Evolutionary conservation across 2,329 filamentous ascomycete genomes (phyloP), one percentile per base, ranked within the genome.

Genomic region (Lecanosticta acicola): DNA sequence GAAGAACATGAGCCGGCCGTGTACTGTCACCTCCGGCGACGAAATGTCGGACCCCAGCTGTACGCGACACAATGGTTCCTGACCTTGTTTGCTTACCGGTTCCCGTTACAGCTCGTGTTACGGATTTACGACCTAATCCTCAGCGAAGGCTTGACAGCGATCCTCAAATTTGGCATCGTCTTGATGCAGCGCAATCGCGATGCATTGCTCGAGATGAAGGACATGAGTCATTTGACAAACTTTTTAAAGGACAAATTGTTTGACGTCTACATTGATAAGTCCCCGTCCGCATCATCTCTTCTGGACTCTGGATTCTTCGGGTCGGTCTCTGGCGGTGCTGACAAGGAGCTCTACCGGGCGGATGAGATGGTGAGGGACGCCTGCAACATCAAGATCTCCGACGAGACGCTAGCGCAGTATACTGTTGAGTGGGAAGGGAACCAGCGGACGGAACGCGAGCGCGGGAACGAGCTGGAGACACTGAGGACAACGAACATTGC

Each of bases 61-160:
- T 98, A 98, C 64, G 93, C 93, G 36, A 98, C 93, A 0, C 93
- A 98, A 67, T 98, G 93, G 93, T 98, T 98, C 69, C 77, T 98
- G 40, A 98, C 93, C 0, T 76, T 98, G n/a, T 98, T 98, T 63
- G 89, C 91, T 24, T 98, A 98, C 67, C 86, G 94, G 34, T 98
- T 98, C 67, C 93, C 93, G 7, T 76, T 98, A 5, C 93, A 98
- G 64, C 80, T 98, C 8, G 93, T 98, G 4, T 82, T 98, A 47
- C 86, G 93, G 24, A 94, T 98, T 41, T 98, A 97, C 68, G 93
- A 98, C 64, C 72, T 98, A 45, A 93, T 98, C 41, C 75, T 98
- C 14, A 93, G 87, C 38, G 91, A 97, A 67, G 93, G 94, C 2
- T 75, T 98, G 13, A 76, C 74, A 40, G 93, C 93, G 0, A 93